Base-by-base conservation (phyloP, 257 asterid species). In the Solanum sparsipilum region DNA sequence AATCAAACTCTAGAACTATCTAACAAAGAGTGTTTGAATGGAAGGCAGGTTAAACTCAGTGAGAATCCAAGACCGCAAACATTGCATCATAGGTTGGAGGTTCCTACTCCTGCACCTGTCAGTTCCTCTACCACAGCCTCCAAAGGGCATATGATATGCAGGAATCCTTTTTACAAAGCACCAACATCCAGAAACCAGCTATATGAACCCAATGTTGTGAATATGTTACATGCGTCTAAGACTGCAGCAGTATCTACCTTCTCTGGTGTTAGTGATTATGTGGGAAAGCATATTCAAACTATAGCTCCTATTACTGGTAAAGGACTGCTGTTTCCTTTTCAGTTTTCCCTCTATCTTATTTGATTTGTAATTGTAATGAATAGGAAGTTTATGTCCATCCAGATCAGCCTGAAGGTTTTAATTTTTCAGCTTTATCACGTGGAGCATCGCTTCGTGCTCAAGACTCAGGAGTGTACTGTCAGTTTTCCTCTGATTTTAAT, bases 291-390 rank as follows among this genome's bases (percentile, higher is more conserved):
- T 63, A 76, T 13, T 34, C 89, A 89, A 81, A 74, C 75, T 46
- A 39, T 87, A 56, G 88, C 91, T 86, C 76, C 86, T 29, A 87
- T 85, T 38, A 52, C 91, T 88, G 95, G 95, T 92, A 88, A 88
- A 13, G 73, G 73, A 75, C 39, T 36, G 84, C 13, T 63, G 87
- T 84, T 86, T 89, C 85, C 48, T 60, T 79, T 86, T 83, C 70
- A 67, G 29, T 72, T 85, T 87, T 78, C 31, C n/a, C 16, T 58
- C 23, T 79, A 85, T 31, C 29, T 81, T 70, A 85, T 73, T 27
- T 87, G 87, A 36, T 79, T 67, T 31, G 3, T 65, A 52, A 58
- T 79, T 41, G 72, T 70, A 84, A 68, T 70, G 39, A 85, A 63
- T 86, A 25, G 86, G 85, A 67, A 70, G 84, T 65, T 60, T 75